Conservation (phyloP, 108 stramenopile genomes). For the Conticribra guillardii region DNA sequence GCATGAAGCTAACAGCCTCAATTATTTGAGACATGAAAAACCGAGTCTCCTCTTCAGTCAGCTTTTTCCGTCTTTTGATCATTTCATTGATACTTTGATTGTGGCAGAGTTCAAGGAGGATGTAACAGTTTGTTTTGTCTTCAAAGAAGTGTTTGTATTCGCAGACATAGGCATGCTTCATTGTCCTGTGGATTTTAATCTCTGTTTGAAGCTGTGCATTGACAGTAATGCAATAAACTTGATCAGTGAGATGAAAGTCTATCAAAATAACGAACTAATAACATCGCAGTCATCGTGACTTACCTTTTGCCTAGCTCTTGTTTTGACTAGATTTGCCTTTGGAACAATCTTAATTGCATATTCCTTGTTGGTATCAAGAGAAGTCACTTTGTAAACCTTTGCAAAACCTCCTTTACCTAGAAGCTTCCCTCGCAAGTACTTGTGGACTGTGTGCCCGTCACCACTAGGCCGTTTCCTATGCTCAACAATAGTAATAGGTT, state of each 20-base stretch:
- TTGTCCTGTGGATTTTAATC: slow-evolving; percentile 96
- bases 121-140: slow-evolving; percentile 95
- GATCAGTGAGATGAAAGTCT: slow-evolving; percentile 2
- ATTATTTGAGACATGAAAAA: slow-evolving; percentile 85
- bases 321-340: slow-evolving; percentile 90
- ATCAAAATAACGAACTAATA: background rate
- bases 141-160: slow-evolving; percentile 99
- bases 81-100: slow-evolving; percentile 96
- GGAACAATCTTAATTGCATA: slow-evolving; percentile 95
- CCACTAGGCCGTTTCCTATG: slow-evolving; percentile 73
- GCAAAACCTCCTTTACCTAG: slow-evolving; percentile 96
- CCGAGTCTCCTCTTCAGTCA: slow-evolving; percentile 89
- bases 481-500: slow-evolving; percentile 72
- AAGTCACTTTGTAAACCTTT: slow-evolving; percentile 88
- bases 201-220: slow-evolving; percentile 93
- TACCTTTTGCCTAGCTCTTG: slow-evolving; percentile 91
- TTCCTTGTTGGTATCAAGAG: slow-evolving; percentile 78
- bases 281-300: slow-evolving; percentile 28
- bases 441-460: slow-evolving; percentile 85
- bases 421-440: slow-evolving; percentile 78
- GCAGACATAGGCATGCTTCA: slow-evolving; percentile 92
- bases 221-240: background rate
- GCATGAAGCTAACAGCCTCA: slow-evolving; percentile 91
- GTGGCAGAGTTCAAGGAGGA: slow-evolving; percentile 96
- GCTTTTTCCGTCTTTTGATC: slow-evolving; percentile 88